phyloP scores from a whole-genome alignment of 805 yeast species.

The Zygotorulaspora chibaensis region DNA sequence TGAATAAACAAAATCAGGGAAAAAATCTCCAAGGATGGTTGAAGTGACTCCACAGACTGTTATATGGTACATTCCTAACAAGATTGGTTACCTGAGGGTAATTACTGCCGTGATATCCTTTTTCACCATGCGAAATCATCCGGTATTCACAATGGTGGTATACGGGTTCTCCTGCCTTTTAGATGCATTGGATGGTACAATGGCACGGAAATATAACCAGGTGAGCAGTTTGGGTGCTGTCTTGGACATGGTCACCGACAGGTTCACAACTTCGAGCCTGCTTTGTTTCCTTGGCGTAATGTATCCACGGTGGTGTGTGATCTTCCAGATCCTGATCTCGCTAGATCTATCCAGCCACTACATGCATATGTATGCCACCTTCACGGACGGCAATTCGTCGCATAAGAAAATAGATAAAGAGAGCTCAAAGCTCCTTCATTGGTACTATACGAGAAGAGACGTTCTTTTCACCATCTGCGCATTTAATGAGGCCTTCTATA shows the following conservation, averaged over 20 bases:
- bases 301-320: constrained; percentile 52
- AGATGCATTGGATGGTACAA: constrained; percentile 95
- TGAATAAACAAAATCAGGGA: neutral
- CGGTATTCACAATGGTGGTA: constrained; percentile 66
- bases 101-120: constrained; percentile 77
- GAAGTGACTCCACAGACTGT: constrained; percentile 48
- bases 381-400: constrained; percentile 69
- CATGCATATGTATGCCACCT: constrained; percentile 96
- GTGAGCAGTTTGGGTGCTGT: constrained; percentile 94
- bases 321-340: constrained; percentile 81
- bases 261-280: constrained; percentile 94
- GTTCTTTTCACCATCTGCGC: constrained; percentile 88
- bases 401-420: constrained; percentile 80
- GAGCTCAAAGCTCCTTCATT: constrained; percentile 64
- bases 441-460: constrained; percentile 81
- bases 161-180: constrained; percentile 86
- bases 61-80: constrained; percentile 79
- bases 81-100: constrained; percentile 86
- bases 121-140: constrained; percentile 77
- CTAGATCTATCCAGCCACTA: constrained; percentile 90
- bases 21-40: neutral
- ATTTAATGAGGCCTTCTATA: constrained; percentile 87
- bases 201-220: constrained; percentile 86
- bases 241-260: constrained; percentile 96
- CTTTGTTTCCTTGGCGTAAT: constrained; percentile 78